A percentile compares a stretch with the other conserved stretches of the same genome.
These are phyloP conservation scores for Solanum peruvianum DNA, from an alignment of 257 asterid genomes.

Conservation along the genomic window DNA sequence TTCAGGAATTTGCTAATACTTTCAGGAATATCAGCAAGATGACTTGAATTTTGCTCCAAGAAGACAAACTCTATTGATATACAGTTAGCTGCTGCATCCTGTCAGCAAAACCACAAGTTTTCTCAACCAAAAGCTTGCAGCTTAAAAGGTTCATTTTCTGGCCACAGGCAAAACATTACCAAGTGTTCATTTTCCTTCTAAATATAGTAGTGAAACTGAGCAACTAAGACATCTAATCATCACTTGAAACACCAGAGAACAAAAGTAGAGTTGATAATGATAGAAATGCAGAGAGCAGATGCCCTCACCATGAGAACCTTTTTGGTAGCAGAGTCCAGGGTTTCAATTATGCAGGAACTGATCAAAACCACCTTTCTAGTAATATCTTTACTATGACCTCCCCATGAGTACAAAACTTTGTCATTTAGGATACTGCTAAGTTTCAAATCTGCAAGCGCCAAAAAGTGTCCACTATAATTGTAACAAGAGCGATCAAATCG, in stretches of 20 bases:
- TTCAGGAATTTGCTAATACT: constrained; percentile 33
- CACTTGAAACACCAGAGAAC: not conserved
- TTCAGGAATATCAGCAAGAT: constrained; percentile 37
- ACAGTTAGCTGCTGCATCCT: constrained; percentile 78
- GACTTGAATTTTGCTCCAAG: constrained; percentile 49
- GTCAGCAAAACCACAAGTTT: constrained; percentile 14
- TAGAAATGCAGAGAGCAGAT: constrained; percentile 9
- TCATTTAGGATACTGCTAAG: constrained; percentile 53
- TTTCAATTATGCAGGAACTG: constrained; percentile 37
- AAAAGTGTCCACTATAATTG: not conserved
- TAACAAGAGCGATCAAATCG: not conserved
- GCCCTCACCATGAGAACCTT: constrained; percentile 63
- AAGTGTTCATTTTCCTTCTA: not conserved
- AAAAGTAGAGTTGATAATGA: constrained; percentile 2
- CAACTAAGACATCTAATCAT: not conserved
- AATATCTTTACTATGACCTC: constrained; percentile 27
- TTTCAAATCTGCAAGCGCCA: constrained; percentile 45
- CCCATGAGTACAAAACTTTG: constrained; percentile 44
- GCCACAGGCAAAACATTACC: not conserved
- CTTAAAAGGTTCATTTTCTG: not conserved
- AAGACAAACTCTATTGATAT: constrained; percentile 56
- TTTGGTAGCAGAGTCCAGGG: constrained; percentile 44
- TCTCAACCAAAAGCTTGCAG: not conserved
- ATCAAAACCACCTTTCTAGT: constrained; percentile 55
- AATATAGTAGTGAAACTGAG: not conserved